These are phyloP conservation scores for Diutina ranongensis DNA, from an alignment of 1,139 yeast genomes.

Conservation along the genomic window DNA sequence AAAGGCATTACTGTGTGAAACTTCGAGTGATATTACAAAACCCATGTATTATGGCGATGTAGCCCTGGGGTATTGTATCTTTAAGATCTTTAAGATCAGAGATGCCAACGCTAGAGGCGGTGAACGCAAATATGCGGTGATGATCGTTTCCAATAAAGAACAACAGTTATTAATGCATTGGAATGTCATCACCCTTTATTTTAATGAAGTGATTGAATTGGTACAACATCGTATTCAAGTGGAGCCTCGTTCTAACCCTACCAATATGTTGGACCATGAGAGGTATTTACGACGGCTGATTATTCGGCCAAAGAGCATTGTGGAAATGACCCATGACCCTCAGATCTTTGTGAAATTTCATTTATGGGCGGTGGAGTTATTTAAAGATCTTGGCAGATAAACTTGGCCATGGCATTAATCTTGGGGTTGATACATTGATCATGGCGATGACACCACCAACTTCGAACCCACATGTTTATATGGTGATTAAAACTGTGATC, in stretches of 20 bases:
- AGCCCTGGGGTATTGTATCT: constrained; percentile 54
- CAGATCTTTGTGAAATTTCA: constrained; percentile 54
- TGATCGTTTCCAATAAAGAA: constrained; percentile 53
- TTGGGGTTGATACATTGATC: background rate
- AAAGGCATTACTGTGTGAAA: constrained; percentile 63
- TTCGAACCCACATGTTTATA: background rate
- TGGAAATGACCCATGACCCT: constrained; percentile 49
- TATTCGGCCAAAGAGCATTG: constrained; percentile 44
- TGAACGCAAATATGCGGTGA: constrained; percentile 58
- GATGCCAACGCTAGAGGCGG: constrained; percentile 73
- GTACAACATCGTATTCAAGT: constrained; percentile 33
- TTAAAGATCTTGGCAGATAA: constrained; percentile 14
- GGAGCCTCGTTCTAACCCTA: constrained; percentile 7
- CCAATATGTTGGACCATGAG: constrained; percentile 31
- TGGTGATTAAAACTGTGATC: background rate
- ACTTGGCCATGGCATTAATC: background rate
- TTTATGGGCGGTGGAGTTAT: constrained; percentile 48
- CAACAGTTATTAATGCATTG: constrained; percentile 42
- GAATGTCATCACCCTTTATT: constrained; percentile 41
- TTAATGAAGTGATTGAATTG: constrained; percentile 38
- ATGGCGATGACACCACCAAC: background rate
- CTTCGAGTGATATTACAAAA: constrained; percentile 50
- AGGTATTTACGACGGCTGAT: constrained; percentile 41
- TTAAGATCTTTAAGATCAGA: constrained; percentile 52
- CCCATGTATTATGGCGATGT: constrained; percentile 69